Evolutionary conservation across 441 rosid species (phyloP).

Genomic region (Raphanus hybrid): DNA sequence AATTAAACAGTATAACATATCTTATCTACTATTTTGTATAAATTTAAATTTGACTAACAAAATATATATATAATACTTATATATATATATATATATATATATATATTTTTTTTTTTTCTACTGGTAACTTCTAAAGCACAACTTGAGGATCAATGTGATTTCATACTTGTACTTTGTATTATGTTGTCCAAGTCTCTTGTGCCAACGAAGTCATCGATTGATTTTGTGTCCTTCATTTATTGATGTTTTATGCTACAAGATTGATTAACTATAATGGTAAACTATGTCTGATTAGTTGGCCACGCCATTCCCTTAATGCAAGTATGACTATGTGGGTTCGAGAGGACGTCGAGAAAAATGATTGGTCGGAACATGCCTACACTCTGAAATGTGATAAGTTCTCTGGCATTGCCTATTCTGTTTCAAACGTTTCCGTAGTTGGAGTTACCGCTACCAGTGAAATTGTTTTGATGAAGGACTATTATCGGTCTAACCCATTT

Average conservation of each 20-base stretch:
- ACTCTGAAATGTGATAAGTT: neutral
- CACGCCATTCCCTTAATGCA: neutral
- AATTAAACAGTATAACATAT: too few relatives aligned
- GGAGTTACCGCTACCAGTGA: neutral
- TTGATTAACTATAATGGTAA: neutral
- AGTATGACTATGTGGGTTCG: neutral
- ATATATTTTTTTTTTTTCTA: too few relatives aligned
- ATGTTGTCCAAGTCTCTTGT: too few relatives aligned
- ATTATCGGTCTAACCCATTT: neutral
- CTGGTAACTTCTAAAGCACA: too few relatives aligned
- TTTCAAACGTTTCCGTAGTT: neutral
- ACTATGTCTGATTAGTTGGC: neutral
- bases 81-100: too few relatives aligned
- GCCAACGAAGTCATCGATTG: too few relatives aligned
- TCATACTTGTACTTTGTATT: too few relatives aligned
- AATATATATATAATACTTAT: too few relatives aligned
- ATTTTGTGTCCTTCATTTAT: too few relatives aligned
- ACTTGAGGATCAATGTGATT: too few relatives aligned
- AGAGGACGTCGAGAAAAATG: neutral
- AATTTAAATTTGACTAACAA: too few relatives aligned
- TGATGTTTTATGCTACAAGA: neutral
- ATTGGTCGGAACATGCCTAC: neutral
- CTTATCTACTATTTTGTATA: too few relatives aligned
- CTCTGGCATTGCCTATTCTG: neutral
- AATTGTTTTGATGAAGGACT: neutral